These are phyloP conservation scores for Allomyces macrogynus DNA, from an alignment of 192 early-diverging fungal genomes.

Conservation along the genomic window DNA sequence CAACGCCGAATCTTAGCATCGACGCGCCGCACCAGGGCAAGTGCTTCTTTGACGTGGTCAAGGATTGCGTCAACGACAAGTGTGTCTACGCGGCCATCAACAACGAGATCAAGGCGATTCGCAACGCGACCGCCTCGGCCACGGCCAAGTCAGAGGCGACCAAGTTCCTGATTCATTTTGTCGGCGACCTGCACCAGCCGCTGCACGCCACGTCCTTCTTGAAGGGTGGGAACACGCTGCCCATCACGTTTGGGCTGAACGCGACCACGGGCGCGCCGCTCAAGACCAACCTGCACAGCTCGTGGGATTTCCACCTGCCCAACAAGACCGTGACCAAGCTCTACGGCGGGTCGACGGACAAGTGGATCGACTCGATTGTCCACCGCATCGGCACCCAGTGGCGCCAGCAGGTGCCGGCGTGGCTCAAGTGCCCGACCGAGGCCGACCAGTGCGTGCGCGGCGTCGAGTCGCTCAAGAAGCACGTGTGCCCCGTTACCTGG, in stretches of 20 bases:
- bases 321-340: neutral
- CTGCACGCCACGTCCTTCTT: constrained; percentile 14
- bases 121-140: neutral
- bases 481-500: neutral
- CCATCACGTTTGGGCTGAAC: constrained; percentile 8
- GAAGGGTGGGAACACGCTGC: constrained; percentile 11
- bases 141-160: constrained; percentile 8
- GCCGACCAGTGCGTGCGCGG: neutral
- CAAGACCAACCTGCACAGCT: neutral
- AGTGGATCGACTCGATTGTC: neutral
- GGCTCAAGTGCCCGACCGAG: neutral
- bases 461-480: neutral
- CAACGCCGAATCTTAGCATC: neutral
- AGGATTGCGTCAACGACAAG: too few species aligned
- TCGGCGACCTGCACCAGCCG: constrained; percentile 25
- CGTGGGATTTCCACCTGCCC: neutral
- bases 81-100: too few species aligned
- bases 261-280: too few species aligned
- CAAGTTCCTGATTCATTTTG: constrained; percentile 21
- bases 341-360: too few species aligned
- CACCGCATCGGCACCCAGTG: neutral
- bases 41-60: too few species aligned
- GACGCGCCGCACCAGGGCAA: neutral
- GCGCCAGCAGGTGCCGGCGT: neutral
- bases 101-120: neutral